Evolutionary conservation across 1,284 basidiomycete genomes (phyloP).

Genomic region (Cutaneotrichosporon dermatis): DNA sequence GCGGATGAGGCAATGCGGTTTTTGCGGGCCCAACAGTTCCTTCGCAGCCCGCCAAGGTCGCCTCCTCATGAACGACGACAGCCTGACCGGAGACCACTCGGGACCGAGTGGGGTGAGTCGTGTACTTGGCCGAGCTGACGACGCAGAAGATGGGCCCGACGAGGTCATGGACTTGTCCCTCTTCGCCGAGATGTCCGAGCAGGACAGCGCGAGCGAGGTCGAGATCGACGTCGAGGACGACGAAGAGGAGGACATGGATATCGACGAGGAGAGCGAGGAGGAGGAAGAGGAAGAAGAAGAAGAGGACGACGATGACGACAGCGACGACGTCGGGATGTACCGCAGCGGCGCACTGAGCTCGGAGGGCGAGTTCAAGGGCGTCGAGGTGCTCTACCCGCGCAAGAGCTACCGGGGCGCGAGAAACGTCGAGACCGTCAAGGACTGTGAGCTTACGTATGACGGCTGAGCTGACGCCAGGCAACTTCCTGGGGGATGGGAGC

Average conservation of each 20-base stretch:
- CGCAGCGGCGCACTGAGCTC: slow-evolving; percentile 13
- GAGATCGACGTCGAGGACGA: background rate
- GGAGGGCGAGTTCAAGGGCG: slow-evolving; percentile 27
- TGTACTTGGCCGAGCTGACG: background rate
- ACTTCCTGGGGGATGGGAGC: slow-evolving; percentile 72
- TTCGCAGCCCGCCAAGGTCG: slow-evolving; percentile 1
- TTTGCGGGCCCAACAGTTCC: background rate
- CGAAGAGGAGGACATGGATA: slow-evolving; percentile 1
- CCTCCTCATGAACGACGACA: background rate
- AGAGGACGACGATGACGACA: slow-evolving; percentile 33
- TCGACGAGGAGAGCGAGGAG: slow-evolving; percentile 9
- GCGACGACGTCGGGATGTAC: slow-evolving; percentile 16
- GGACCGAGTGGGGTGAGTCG: background rate
- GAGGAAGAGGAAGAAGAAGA: slow-evolving; percentile 32
- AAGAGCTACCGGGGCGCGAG: slow-evolving; percentile 65
- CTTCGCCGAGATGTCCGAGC: background rate
- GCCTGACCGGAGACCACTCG: background rate
- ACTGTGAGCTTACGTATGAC: slow-evolving; percentile 57
- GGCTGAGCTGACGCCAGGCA: slow-evolving; percentile 55
- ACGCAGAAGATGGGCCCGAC: background rate
- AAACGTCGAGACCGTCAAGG: slow-evolving; percentile 85
- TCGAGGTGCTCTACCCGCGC: slow-evolving; percentile 67
- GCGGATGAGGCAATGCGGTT: background rate
- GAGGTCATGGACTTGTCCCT: slow-evolving; percentile 4
- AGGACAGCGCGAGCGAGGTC: background rate